These are phyloP conservation scores for Gossypium turneri DNA, from an alignment of 345 rosid species.

Conservation along the genomic window DNA sequence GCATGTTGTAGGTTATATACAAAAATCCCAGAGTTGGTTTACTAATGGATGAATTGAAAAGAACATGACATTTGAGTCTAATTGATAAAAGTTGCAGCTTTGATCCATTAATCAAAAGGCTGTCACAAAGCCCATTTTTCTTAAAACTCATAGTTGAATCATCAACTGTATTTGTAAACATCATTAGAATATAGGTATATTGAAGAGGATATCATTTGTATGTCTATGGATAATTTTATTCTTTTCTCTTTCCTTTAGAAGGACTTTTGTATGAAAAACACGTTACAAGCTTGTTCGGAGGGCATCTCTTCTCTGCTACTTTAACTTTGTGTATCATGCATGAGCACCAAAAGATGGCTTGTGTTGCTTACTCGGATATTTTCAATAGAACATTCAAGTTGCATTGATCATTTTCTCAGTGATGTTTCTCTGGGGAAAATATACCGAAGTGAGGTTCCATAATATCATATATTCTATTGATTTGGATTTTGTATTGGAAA, in stretches of 20 bases:
- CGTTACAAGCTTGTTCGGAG: not conserved
- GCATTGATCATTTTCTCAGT: not conserved
- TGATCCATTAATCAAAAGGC: not conserved
- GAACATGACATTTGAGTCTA: not conserved
- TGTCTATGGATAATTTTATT: not conserved
- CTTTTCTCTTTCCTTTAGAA: not conserved
- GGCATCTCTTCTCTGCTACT: too few relatives aligned
- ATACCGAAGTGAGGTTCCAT: too few relatives aligned
- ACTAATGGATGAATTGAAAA: not conserved
- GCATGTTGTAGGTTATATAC: not conserved
- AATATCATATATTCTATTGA: not conserved
- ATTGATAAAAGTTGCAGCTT: not conserved
- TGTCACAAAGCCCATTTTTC: not conserved
- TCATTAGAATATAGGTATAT: not conserved
- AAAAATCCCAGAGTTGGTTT: not conserved
- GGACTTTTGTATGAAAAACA: not conserved
- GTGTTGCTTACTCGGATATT: not conserved
- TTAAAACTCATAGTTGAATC: not conserved
- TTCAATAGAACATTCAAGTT: not conserved
- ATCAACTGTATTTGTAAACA: not conserved
- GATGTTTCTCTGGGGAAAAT: not conserved
- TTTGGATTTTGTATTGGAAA: not conserved
- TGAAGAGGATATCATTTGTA: not conserved
- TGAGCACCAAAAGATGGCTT: not conserved
- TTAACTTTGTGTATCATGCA: not conserved